Base-by-base conservation (phyloP, 2,329 filamentous ascomycete species). In the Didymella arachidicola region DNA sequence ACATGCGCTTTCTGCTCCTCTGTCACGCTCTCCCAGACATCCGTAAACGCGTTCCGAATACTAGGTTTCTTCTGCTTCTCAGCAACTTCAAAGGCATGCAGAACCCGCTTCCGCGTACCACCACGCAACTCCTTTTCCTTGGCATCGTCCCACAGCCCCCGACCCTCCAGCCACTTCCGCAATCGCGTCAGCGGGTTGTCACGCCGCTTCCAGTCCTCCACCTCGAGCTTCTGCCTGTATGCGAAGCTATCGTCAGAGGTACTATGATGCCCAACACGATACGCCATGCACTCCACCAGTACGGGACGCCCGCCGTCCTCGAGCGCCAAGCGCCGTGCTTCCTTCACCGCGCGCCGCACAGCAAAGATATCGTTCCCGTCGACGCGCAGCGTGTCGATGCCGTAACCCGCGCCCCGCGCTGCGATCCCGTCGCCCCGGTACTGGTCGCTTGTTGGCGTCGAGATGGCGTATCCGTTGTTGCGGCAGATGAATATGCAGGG, bases 191-290 rank as follows among this genome's bases (percentile, higher is more conserved):
- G 89, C 1, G 93, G 93, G 71, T 97, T 97, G 72, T 97, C 93
- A 12, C 93, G 83, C 0, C 92, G 77, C 77, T 96, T 96, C 93
- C 93, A 97, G 74, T 96, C 92, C 74, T 97, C 91, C 7, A 99
- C 95, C 73, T 99, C 95, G 0, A 97, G 88, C 26, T 90, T 87
- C 1, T 93, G 93, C 8, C 95, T 90, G 80, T 99, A 99, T 0
- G 95, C 95, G 72, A 97, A 99, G 26, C 91, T 95, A 79, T 99
- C 95, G 73, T 99, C 95, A 0, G 91, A 95, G 0, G 95, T 99
- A 78, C 92, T 97, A 80, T 99, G 95, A 75, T 99, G 93, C 7
- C 91, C 94, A 42, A 98, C 93, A n/a, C 95, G 92, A 79, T 99
- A 99, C 25, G 91, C 94, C 91, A 99, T 96, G 55, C 93, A 93